Percentiles rank a stretch among this genome's conserved stretches.
Conservation (phyloP, 2,329 filamentous ascomycete genomes). For the Talaromyces sp. region DNA sequence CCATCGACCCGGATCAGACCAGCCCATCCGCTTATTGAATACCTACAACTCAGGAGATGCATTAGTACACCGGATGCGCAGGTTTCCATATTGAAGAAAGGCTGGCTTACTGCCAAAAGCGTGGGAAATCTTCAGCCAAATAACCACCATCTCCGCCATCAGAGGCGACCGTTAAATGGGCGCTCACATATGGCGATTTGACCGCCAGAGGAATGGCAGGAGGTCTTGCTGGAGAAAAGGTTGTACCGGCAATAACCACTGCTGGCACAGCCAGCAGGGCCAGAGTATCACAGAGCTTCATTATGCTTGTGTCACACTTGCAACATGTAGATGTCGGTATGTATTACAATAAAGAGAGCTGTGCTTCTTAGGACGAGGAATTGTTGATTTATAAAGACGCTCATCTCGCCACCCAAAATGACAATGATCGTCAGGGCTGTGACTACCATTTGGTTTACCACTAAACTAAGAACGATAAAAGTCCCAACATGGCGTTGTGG, state of each 20-base stretch:
- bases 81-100: neutral
- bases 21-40: constrained; percentile 59
- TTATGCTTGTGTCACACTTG: neutral
- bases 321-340: neutral
- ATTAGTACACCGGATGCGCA: constrained; percentile 24
- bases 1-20: constrained; percentile 67
- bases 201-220: constrained; percentile 71
- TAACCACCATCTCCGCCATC: constrained; percentile 62
- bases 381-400: neutral
- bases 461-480: neutral
- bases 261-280: constrained; percentile 1
- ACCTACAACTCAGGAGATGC: constrained; percentile 46
- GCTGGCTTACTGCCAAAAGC: constrained; percentile 62
- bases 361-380: neutral
- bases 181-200: constrained; percentile 68
- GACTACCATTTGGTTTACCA: neutral
- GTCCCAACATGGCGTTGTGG: neutral
- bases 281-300: neutral
- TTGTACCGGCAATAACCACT: constrained; percentile 37
- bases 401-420: neutral
- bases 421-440: neutral
- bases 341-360: neutral
- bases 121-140: constrained; percentile 64
- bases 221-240: constrained; percentile 60
- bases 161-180: constrained; percentile 61